Evolutionary conservation across 1,284 basidiomycete species (phyloP).

Genomic region (Rhizoctonia solani): DNA sequence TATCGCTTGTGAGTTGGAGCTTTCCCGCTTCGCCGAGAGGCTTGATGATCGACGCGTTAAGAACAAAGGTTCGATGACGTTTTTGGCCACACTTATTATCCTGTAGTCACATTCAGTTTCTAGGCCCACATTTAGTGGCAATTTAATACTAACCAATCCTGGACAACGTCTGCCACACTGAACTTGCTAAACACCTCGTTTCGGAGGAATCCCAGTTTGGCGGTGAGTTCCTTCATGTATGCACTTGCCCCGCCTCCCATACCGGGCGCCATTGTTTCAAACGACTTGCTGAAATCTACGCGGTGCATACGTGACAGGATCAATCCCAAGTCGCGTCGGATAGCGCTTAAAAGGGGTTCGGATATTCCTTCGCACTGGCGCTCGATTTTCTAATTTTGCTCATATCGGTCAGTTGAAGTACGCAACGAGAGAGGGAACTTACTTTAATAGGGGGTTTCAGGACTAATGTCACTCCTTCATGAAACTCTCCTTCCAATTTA

Average conservation of each 20-base stretch:
- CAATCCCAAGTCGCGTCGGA: conserved; percentile 76
- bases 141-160: conserved; percentile 63
- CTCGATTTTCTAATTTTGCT: conserved; percentile 56
- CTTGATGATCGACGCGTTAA: conserved; percentile 86
- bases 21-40: conserved; percentile 89
- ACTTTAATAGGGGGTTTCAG: conserved; percentile 70
- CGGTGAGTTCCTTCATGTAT: conserved; percentile 88
- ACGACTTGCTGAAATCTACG: conserved; percentile 70
- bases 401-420: not conserved
- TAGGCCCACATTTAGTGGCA: not conserved
- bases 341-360: conserved; percentile 70
- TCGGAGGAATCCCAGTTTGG: conserved; percentile 82
- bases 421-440: conserved; percentile 40
- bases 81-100: conserved; percentile 68
- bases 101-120: conserved; percentile 49
- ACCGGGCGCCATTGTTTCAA: conserved; percentile 54
- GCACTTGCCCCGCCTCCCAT: conserved; percentile 62
- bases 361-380: conserved; percentile 64
- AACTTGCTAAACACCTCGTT: conserved; percentile 73
- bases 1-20: conserved; percentile 89
- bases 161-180: conserved; percentile 67
- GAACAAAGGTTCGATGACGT: conserved; percentile 82
- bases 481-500: conserved; percentile 71
- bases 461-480: conserved; percentile 61
- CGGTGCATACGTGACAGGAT: conserved; percentile 82